Percentiles rank a stretch among this genome's conserved stretches.
phyloP scores from a whole-genome alignment of 805 yeast species.

The Hanseniaspora meyeri region DNA sequence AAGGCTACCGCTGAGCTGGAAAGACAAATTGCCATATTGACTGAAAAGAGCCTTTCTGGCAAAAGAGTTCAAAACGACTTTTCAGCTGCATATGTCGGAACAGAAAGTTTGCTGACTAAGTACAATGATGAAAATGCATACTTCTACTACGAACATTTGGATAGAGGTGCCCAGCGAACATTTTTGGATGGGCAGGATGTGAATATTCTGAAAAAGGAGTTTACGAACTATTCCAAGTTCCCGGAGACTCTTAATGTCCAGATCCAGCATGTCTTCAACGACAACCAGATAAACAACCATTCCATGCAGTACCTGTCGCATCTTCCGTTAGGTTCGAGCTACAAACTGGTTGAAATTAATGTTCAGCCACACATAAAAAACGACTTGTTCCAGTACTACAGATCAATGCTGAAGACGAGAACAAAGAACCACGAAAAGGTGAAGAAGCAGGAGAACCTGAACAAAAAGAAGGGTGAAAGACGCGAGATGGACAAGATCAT shows the following conservation, averaged over 20 bases:
- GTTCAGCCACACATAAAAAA: conserved; percentile 36
- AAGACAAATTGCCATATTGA: conserved; percentile 36
- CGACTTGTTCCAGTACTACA: conserved; percentile 6
- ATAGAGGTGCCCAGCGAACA: conserved; percentile 51
- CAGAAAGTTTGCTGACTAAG: conserved; percentile 14
- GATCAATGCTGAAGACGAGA: background rate
- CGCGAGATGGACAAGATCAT: background rate
- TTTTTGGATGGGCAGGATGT: conserved; percentile 72
- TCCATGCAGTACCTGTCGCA: conserved; percentile 51
- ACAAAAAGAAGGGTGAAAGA: conserved; percentile 9
- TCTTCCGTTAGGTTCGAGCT: conserved; percentile 71
- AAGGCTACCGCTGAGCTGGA: conserved; percentile 33
- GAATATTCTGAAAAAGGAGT: conserved; percentile 52
- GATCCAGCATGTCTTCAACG: conserved; percentile 60
- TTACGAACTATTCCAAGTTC: conserved; percentile 48
- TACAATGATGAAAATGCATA: conserved; percentile 37
- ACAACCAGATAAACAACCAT: conserved; percentile 26
- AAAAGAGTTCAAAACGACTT: conserved; percentile 13
- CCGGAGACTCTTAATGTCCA: conserved; percentile 53
- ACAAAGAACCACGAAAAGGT: conserved; percentile 4
- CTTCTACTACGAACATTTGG: conserved; percentile 69
- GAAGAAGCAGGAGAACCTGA: conserved; percentile 8
- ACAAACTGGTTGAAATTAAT: conserved; percentile 75
- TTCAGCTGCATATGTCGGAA: conserved; percentile 15
- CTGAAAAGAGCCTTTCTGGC: conserved; percentile 20